Evolutionary conservation across 768 basidiomycete species (phyloP), one percentile per base, ranked within the genome.

Genomic region (Suillus americanus): DNA sequence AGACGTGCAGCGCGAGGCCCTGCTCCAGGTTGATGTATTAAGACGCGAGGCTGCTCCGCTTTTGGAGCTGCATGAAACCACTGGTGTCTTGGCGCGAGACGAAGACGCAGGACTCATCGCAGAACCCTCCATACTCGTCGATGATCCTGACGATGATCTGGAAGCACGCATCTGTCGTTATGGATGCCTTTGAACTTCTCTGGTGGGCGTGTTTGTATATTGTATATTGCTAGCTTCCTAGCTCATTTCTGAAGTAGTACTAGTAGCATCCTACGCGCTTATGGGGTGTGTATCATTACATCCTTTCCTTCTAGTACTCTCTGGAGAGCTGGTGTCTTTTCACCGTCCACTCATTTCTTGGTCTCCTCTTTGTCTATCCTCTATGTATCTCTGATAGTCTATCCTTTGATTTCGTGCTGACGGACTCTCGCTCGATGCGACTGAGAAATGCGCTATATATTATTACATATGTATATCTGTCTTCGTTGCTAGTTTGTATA

Each of bases 111-210:
- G 30, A n/a, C 20, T 20, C 6, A 14, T 20, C 12, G 5, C 10
- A 12, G 57, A 59, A 28, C 12, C 57, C 10, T 40, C 38, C 25
- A 20, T 41, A 59, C 38, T 13, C 38, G 23, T 28, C 12, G 25
- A 41, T 20, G 38, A 59, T 55, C 61, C 64, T 3, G 56, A 46
- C 25, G 45, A 63, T 62, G 20, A 38, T 57, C 48, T 69, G 7
- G 63, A 61, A 33, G 61, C 37, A 46, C 63, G 68, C 6, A 57
- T 64, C 20, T 69, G 68, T 45, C 68, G 68, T 37, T 67, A 46
- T 53, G 61, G 64, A 20, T 67, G 66, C 38, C 62, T 69, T 54
- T 69, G 56, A 65, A 25, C 35, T 51, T 3, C 7, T 41, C 12
- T 12, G 18, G 57, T 41, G 25, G 57, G 38, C 18, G 16, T 4